These are phyloP conservation scores for Tetrastigma voinierianum DNA, from an alignment of 164 flowering plant genomes.

Conservation along the genomic window DNA sequence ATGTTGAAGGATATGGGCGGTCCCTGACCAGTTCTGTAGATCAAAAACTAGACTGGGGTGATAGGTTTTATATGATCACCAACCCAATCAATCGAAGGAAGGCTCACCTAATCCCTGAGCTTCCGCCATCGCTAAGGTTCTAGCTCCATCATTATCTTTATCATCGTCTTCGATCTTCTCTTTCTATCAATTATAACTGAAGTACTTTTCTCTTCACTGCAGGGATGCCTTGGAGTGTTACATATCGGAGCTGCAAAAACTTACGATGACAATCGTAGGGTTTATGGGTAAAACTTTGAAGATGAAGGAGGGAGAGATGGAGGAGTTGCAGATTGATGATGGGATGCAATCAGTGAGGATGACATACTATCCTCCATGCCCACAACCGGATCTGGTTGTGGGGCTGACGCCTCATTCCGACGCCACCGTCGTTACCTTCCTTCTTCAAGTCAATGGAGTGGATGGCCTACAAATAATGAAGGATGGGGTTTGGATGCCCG, in stretches of 20 bases:
- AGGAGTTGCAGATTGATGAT: slow-evolving; percentile 28
- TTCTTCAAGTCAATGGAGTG: slow-evolving; percentile 34
- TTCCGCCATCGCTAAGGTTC: slow-evolving; percentile 29
- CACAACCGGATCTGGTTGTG: slow-evolving; percentile 34
- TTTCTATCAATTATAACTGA: too few species aligned
- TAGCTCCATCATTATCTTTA: not conserved
- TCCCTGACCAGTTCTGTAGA: slow-evolving; percentile 8
- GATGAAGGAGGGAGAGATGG: slow-evolving; percentile 20
- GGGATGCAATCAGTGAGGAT: slow-evolving; percentile 39
- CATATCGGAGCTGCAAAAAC: slow-evolving; percentile 17
- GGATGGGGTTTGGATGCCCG: slow-evolving; percentile 43
- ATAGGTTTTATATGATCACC: slow-evolving; percentile 14
- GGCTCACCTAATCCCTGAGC: slow-evolving; percentile 29
- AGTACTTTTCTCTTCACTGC: not conserved
- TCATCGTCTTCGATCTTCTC: too few species aligned
- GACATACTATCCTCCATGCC: slow-evolving; percentile 48
- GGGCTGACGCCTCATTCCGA: slow-evolving; percentile 46
- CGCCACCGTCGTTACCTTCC: slow-evolving; percentile 31
- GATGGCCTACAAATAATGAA: slow-evolving; percentile 41
- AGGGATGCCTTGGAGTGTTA: slow-evolving; percentile 27
- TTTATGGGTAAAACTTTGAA: slow-evolving; percentile 21
- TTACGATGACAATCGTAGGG: slow-evolving; percentile 20
- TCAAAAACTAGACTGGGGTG: slow-evolving; percentile 24
- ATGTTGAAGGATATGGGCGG: slow-evolving; percentile 44
- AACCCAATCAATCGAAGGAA: slow-evolving; percentile 21